Conservation (phyloP, 306 rosid genomes). For the Fragaria ananassa region DNA sequence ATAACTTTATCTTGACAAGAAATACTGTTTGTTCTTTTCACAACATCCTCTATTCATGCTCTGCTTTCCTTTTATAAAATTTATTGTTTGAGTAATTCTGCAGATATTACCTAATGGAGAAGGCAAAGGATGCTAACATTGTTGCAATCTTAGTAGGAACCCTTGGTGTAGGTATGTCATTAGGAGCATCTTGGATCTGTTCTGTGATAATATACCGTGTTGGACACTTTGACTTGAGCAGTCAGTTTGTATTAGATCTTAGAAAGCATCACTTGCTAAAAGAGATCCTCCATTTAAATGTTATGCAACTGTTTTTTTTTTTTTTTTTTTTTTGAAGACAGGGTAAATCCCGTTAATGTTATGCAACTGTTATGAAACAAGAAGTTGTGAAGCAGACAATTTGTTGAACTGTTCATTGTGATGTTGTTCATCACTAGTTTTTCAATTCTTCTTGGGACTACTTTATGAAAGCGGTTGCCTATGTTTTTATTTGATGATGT, state of each 20-base stretch:
- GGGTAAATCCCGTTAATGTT: too few species aligned
- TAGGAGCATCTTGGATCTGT: background rate
- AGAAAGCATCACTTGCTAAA: background rate
- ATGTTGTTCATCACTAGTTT: background rate
- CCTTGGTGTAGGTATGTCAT: conserved; percentile 76
- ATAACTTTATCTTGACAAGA: background rate
- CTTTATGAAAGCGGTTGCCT: background rate
- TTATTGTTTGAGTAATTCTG: conserved; percentile 23
- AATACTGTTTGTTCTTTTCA: background rate
- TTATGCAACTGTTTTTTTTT: background rate
- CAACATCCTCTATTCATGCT: background rate
- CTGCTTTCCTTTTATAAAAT: background rate
- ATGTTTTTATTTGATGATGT: background rate
- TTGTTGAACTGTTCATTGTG: background rate
- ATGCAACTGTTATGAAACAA: background rate
- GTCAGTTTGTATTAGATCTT: background rate
- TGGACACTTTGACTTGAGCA: background rate
- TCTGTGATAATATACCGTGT: background rate
- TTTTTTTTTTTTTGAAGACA: too few species aligned
- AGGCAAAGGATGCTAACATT: conserved; percentile 90
- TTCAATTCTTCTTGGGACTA: background rate
- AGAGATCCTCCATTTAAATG: background rate
- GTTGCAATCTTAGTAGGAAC: conserved; percentile 93
- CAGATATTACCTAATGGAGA: conserved; percentile 93
- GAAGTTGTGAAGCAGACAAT: background rate